Evolutionary conservation across 495 filamentous ascomycete genomes (phyloP).

Genomic region (Penicillium steckii): DNA sequence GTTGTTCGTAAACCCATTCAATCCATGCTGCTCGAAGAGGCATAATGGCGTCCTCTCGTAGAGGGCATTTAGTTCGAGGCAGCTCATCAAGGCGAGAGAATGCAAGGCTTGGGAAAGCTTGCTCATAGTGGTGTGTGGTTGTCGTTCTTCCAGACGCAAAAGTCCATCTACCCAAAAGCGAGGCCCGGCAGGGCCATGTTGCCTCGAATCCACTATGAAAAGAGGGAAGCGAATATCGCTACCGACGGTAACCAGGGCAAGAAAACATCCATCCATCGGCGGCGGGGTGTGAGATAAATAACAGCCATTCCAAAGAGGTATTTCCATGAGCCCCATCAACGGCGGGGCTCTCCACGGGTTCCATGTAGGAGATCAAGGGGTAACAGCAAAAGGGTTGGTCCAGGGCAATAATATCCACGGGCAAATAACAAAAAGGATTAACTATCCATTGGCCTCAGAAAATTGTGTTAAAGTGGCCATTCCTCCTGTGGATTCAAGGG

Average conservation of each 20-base stretch:
- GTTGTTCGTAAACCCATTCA: neutral
- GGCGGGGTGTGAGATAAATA: neutral
- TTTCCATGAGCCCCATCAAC: constrained; percentile 1
- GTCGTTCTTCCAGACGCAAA: constrained; percentile 1
- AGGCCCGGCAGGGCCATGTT: neutral
- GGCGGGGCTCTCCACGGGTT: neutral
- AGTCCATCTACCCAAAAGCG: neutral
- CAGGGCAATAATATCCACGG: constrained; percentile 8
- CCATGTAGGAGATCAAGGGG: neutral
- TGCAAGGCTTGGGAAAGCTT: neutral
- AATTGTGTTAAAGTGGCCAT: constrained; percentile 3
- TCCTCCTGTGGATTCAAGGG: constrained; percentile 33
- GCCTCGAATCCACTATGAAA: neutral
- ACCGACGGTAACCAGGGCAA: neutral
- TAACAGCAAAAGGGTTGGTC: constrained; percentile 1
- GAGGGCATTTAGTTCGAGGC: neutral
- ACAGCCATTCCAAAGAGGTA: neutral
- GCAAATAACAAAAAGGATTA: neutral
- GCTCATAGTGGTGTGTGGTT: neutral
- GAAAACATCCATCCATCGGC: neutral
- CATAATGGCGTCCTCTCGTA: neutral
- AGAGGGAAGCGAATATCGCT: neutral
- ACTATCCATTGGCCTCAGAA: constrained; percentile 4
- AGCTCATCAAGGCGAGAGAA: neutral
- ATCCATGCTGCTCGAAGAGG: neutral